Evolutionary conservation across 495 filamentous ascomycete species (phyloP).

Genomic region (Trichoderma asperelloides): DNA sequence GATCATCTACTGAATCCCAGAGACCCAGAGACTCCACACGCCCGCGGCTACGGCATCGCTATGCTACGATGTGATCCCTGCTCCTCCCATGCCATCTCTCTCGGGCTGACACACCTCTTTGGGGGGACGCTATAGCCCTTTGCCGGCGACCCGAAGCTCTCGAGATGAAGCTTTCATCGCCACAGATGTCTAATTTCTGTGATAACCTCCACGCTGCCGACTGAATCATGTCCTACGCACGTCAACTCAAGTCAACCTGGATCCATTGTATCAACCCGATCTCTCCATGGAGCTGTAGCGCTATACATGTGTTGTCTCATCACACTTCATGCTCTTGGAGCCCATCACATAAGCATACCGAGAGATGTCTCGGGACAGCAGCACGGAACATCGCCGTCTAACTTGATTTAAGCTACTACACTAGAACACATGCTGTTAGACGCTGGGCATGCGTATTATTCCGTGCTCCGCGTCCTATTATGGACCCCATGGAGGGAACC

Average conservation of each 20-base stretch:
- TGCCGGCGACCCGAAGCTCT: conserved; percentile 3
- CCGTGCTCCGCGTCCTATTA: neutral
- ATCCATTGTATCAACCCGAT: too few relatives aligned
- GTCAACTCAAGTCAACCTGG: too few relatives aligned
- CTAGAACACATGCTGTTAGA: neutral
- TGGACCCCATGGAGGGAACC: neutral
- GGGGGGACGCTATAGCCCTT: neutral
- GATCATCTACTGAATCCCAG: neutral
- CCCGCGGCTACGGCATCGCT: neutral
- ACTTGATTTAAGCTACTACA: conserved; percentile 7
- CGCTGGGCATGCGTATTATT: conserved; percentile 3
- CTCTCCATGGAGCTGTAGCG: too few relatives aligned
- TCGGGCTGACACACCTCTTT: conserved; percentile 4
- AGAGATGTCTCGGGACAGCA: neutral
- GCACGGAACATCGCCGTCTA: neutral
- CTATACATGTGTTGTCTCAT: neutral
- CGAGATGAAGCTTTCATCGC: neutral
- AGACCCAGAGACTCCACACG: neutral
- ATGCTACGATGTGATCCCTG: neutral
- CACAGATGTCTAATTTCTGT: neutral
- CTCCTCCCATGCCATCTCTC: neutral
- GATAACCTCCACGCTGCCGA: neutral
- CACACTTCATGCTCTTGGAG: neutral
- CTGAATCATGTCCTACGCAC: too few relatives aligned
- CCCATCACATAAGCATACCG: neutral